Conservation (phyloP, 331 rosid species). For the Stylosanthes scabra region DNA sequence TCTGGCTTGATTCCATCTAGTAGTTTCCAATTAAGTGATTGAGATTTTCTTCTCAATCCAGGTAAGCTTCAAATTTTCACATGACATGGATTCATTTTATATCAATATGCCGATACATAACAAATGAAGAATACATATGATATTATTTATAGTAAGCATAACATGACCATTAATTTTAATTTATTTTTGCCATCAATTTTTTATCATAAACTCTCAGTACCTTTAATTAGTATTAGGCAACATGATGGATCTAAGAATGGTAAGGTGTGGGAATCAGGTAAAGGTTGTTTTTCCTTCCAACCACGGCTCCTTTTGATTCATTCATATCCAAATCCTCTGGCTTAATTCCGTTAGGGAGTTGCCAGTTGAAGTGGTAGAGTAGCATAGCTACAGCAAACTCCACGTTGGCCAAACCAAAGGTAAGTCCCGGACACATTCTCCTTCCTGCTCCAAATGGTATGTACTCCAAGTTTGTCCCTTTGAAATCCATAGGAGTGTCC, state of each 20-base stretch:
- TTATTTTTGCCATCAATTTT: too few relatives aligned
- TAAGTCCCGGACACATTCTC: slow-evolving; percentile 42
- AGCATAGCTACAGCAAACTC: slow-evolving; percentile 40
- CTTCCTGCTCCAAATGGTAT: slow-evolving; percentile 48
- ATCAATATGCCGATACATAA: too few relatives aligned
- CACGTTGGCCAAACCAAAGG: slow-evolving; percentile 35
- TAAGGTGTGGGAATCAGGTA: slow-evolving; percentile 36
- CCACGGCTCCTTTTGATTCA: slow-evolving; percentile 27
- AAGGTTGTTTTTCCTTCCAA: slow-evolving; percentile 25
- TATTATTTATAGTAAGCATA: too few relatives aligned
- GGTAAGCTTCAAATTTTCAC: too few relatives aligned
- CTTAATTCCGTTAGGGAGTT: slow-evolving; percentile 33
- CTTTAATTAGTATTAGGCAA: too few relatives aligned
- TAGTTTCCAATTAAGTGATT: too few relatives aligned
- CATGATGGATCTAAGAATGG: neutral
- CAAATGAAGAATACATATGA: too few relatives aligned
- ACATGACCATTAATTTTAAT: too few relatives aligned
- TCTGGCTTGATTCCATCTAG: too few relatives aligned
- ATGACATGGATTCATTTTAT: too few relatives aligned
- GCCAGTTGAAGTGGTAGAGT: slow-evolving; percentile 46
- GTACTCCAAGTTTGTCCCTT: slow-evolving; percentile 37
- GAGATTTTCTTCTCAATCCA: too few relatives aligned
- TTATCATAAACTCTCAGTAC: too few relatives aligned
- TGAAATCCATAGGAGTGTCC: slow-evolving; percentile 21
- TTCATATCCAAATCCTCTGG: slow-evolving; percentile 42